Base-by-base conservation (phyloP, 148 eudicot species). In the Fagopyrum esculentum region DNA sequence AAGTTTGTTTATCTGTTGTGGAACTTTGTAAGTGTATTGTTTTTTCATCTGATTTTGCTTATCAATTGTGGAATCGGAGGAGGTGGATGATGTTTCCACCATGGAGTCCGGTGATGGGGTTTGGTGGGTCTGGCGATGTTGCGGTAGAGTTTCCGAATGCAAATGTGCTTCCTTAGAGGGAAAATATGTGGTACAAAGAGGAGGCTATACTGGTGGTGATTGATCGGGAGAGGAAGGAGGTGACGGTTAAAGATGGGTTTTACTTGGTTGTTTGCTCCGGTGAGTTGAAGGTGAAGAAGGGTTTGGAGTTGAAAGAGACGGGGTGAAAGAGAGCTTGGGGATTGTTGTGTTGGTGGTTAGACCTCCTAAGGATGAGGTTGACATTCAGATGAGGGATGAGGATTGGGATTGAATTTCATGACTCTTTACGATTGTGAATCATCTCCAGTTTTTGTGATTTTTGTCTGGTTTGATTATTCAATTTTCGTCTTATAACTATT, bases 51-150 rank as follows among this genome's bases (percentile, higher is more conserved):
- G 26, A 22, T 22, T 22, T 22, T 22, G 26, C 26, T 22, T 22
- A 22, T 22, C 26, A 22, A 59, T 90, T 16, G 87, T 94, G 73
- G 83, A 43, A 74, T 77, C 93, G 0, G 91, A 82, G 76, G 49
- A 76, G 79, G 75, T 94, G 98, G 98, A 91, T 94, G 80, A 97
- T 88, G 78, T 70, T 94, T 63, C 98, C 98, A 0, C 89, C 85
- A 64, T 94, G 98, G 98, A 68, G 45, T 9, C 98, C 98, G 0
- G 68, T 91, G 9, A 84, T 78, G 9, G 88, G 80, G 49, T 55
- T 94, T 75, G 87, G 76, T 17, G 30, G 54, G 3, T 17, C 29
- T 46, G 75, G 75, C 1, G 93, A 90, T 0, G 98, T 94, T 64
- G 98, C 74, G 29, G 93, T 94, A 73, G 73, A 76, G 10, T 93